These are phyloP conservation scores for Yamadazyma kanchanaburiensis DNA, from an alignment of 1,139 yeast species.

Conservation along the genomic window DNA sequence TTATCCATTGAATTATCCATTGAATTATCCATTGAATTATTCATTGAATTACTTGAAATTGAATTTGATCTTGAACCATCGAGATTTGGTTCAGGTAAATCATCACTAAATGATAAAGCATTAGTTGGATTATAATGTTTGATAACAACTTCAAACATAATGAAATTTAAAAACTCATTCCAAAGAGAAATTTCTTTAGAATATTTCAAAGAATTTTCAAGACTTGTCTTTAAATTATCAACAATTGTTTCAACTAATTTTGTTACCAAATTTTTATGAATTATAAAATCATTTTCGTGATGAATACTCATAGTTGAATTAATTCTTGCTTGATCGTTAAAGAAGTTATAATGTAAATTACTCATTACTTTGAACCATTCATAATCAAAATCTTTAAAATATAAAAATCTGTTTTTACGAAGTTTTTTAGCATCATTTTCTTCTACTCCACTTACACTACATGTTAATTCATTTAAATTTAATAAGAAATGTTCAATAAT, in stretches of 20 bases:
- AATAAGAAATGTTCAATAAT: constrained; percentile 28
- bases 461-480: constrained; percentile 17
- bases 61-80: constrained; percentile 6
- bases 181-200: constrained; percentile 7
- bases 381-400: constrained; percentile 24
- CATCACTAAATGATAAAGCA: constrained; percentile 4
- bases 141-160: constrained; percentile 11
- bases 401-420: constrained; percentile 18
- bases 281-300: constrained; percentile 9
- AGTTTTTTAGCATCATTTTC: constrained; percentile 18
- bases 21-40: constrained; percentile 4
- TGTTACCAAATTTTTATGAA: constrained; percentile 10
- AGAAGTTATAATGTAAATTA: constrained; percentile 17
- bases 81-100: constrained; percentile 14
- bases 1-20: constrained; percentile 3
- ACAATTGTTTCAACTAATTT: constrained; percentile 12
- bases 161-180: constrained; percentile 10
- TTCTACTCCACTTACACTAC: constrained; percentile 12
- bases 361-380: constrained; percentile 24
- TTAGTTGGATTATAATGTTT: constrained; percentile 9
- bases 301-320: constrained; percentile 8
- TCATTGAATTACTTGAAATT: constrained; percentile 5
- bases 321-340: constrained; percentile 11
- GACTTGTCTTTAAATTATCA: constrained; percentile 10
- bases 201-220: constrained; percentile 4